Evolutionary conservation across 441 rosid species (phyloP).

Genomic region (Eugenia klotzschiana): DNA sequence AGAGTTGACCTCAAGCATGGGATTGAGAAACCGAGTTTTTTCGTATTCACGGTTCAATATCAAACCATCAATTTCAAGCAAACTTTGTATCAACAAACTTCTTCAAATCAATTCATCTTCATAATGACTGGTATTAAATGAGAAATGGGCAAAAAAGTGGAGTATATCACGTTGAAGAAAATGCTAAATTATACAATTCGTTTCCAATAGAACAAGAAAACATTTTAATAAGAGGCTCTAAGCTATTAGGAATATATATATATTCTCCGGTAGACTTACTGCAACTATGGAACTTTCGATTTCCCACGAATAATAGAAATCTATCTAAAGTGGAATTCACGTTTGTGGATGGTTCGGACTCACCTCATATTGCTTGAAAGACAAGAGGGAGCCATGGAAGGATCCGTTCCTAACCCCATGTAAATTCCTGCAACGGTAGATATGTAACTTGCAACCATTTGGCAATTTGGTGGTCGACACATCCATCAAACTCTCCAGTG

Average conservation of each 20-base stretch:
- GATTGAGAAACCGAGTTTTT: neutral
- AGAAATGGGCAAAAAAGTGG: too few relatives aligned
- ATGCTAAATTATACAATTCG: too few relatives aligned
- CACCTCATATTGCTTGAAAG: neutral
- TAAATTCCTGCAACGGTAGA: fast-evolving
- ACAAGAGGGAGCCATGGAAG: fast-evolving
- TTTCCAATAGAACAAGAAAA: too few relatives aligned
- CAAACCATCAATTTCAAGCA: neutral
- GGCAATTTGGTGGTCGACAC: neutral
- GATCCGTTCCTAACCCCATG: neutral
- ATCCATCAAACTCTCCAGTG: neutral
- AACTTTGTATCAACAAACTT: neutral
- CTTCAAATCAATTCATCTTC: neutral
- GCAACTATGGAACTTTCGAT: neutral
- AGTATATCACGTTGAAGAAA: too few relatives aligned
- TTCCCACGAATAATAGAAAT: neutral
- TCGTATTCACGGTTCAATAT: neutral
- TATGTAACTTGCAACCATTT: fast-evolving
- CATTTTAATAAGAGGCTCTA: too few relatives aligned
- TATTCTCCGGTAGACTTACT: neutral
- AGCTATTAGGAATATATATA: too few relatives aligned
- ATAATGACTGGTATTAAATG: too few relatives aligned
- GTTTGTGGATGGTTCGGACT: neutral
- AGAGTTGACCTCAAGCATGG: neutral
- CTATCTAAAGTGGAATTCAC: neutral